Evolutionary conservation across 2,329 filamentous ascomycete species (phyloP), one percentile per base, ranked within the genome.

Genomic region (Aspergillus ustus): DNA sequence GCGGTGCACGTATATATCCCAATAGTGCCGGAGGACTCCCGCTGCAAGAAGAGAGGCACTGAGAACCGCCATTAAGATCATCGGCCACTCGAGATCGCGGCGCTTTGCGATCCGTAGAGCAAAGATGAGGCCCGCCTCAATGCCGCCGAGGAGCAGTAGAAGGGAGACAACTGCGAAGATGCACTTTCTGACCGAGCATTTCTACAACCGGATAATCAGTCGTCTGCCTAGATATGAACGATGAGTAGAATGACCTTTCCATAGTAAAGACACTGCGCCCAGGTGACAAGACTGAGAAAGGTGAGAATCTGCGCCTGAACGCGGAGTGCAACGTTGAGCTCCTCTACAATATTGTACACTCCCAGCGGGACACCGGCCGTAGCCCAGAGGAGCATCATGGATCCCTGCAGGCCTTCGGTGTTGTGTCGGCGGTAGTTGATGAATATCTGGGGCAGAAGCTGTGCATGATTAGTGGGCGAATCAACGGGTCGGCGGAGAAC

Each of bases 371-470:
- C 85, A 0, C 89, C 89, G 1, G 89, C 89, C 0, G 87, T 86
- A 83, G 70, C 69, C 70, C 89, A 91, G 2, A 90, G 80, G 72
- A 91, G 83, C 88, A 91, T 91, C 88, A 91, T 90, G 0, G 86
- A 85, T 0, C 85, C 83, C 53, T 90, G 88, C 0, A 91, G 79
- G 0, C 88, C 89, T 0, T 80, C 84, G 1, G 88, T 87, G 77
- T 89, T 82, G 71, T 90, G 87, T 1, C 88, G 81, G 4, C 84
- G 82, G 68, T 88, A 87, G 69, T 91, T 91, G 68, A 90, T 84
- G 37, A 88, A 73, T 52, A 91, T 90, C 71, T 91, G 89, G 0
- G 89, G 89, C 28, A 91, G 83, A 28, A 91, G 79, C 83, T 91
- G 70, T 11, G 11, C 19, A 43, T 43, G 15, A 53, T 48, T 20